A percentile compares a stretch with the other conserved stretches of the same genome.
Evolutionary conservation across 2,329 filamentous ascomycete genomes (phyloP).

Genomic region (Colletotrichum lentis): DNA sequence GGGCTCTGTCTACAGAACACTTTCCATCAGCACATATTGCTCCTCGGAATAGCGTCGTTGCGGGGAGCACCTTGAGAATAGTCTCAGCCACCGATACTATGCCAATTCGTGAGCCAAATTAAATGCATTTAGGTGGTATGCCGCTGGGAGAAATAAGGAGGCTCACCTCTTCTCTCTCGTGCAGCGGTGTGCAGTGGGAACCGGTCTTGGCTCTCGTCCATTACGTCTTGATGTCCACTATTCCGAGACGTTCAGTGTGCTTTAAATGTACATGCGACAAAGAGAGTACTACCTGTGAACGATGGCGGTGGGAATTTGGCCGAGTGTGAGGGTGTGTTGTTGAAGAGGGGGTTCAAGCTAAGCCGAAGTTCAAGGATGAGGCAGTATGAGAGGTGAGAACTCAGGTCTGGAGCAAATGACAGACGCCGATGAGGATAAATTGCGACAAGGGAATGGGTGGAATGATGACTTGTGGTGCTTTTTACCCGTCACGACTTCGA

Average conservation of each 20-base stretch:
- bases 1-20: constrained; percentile 70
- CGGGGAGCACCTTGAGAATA: constrained; percentile 44
- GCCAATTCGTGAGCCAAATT: neutral
- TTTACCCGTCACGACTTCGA: neutral
- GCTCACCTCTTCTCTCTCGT: constrained; percentile 81
- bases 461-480: neutral
- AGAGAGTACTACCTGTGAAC: neutral
- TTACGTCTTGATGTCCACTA: neutral
- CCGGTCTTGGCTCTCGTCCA: constrained; percentile 60
- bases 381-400: neutral
- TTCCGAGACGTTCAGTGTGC: neutral
- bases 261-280: neutral
- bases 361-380: neutral
- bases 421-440: neutral
- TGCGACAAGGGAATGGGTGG: neutral
- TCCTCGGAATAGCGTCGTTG: constrained; percentile 43
- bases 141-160: neutral
- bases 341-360: neutral
- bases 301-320: too few species aligned
- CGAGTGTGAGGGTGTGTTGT: neutral
- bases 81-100: constrained; percentile 77
- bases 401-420: neutral
- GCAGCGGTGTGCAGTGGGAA: constrained; percentile 89
- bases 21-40: neutral
- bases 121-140: neutral